These are phyloP conservation scores for Calonectria ilicicola DNA, from an alignment of 2,329 filamentous ascomycete genomes.

Conservation along the genomic window DNA sequence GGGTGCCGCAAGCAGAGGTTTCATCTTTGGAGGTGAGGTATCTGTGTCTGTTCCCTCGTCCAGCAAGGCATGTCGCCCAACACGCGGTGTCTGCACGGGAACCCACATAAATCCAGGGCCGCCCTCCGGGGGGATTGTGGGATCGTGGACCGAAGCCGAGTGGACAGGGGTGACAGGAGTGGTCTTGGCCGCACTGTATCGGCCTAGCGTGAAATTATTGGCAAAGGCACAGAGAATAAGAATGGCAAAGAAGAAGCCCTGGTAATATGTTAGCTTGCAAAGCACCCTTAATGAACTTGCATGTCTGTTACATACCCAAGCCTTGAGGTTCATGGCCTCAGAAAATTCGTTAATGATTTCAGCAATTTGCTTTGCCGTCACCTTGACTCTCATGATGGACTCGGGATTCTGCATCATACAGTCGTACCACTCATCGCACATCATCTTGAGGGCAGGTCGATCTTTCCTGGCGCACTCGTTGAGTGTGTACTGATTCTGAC, in stretches of 20 bases:
- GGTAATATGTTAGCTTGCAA: slow-evolving; percentile 24
- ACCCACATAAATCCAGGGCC: slow-evolving; percentile 62
- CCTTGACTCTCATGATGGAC: slow-evolving; percentile 80
- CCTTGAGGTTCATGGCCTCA: slow-evolving; percentile 89
- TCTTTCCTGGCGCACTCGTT: slow-evolving; percentile 78
- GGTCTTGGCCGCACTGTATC: slow-evolving; percentile 45
- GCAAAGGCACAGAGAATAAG: slow-evolving; percentile 61
- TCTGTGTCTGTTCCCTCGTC: slow-evolving; percentile 66
- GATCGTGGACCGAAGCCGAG: slow-evolving; percentile 34
- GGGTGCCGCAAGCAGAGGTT: slow-evolving; percentile 55
- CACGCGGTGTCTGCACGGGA: slow-evolving; percentile 61
- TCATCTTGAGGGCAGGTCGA: slow-evolving; percentile 77
- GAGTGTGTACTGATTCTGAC: slow-evolving; percentile 77
- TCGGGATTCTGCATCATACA: slow-evolving; percentile 90
- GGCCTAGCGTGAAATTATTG: slow-evolving; percentile 62
- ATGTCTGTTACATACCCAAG: slow-evolving; percentile 59
- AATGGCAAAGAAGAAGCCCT: slow-evolving; percentile 65
- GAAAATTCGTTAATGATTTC: slow-evolving; percentile 95
- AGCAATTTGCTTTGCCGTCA: slow-evolving; percentile 89
- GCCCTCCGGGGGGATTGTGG: slow-evolving; percentile 43
- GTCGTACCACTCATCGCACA: slow-evolving; percentile 84
- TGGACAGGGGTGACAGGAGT: slow-evolving; percentile 42
- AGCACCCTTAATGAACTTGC: neutral
- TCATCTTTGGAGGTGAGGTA: slow-evolving; percentile 57
- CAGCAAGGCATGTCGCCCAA: slow-evolving; percentile 56